phyloP scores from a whole-genome alignment of 192 early-diverging fungal genomes.

The Phlyctochytrium planicorne region DNA sequence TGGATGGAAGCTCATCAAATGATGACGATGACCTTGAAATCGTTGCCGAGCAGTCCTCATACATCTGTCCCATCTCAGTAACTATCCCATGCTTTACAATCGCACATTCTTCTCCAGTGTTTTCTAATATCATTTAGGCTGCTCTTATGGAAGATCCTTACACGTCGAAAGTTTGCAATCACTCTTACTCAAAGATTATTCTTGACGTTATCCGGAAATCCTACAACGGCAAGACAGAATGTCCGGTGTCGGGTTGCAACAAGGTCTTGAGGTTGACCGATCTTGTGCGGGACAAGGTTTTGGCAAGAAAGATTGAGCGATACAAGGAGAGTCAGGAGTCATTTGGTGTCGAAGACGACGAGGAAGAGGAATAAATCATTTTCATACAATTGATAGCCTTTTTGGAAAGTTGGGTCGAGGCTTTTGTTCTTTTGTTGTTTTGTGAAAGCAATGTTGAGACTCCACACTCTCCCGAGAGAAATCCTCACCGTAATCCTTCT shows the following conservation, averaged over 20 bases:
- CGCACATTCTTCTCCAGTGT: background rate
- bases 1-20: too few relatives aligned
- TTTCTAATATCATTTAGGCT: slow-evolving; percentile 1
- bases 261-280: background rate
- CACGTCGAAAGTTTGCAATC: slow-evolving; percentile 13
- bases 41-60: slow-evolving; percentile 5
- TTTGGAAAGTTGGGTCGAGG: too few relatives aligned
- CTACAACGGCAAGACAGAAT: background rate
- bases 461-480: too few relatives aligned
- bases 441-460: too few relatives aligned
- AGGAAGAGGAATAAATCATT: background rate
- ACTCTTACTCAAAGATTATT: slow-evolving; percentile 11
- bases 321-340: slow-evolving; percentile 8
- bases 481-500: too few relatives aligned
- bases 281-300: background rate
- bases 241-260: slow-evolving; percentile 20
- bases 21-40: slow-evolving; percentile 18
- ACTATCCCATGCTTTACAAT: background rate
- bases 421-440: too few relatives aligned
- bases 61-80: slow-evolving; percentile 15
- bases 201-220: slow-evolving; percentile 1
- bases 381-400: too few relatives aligned
- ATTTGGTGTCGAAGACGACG: background rate
- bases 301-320: slow-evolving; percentile 9
- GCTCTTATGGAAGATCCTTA: slow-evolving; percentile 1